A percentile compares a stretch with the other conserved stretches of the same genome.
Evolutionary conservation across 352 stramenopile genomes (phyloP).

Genomic region (Phytopythium mirpurense): DNA sequence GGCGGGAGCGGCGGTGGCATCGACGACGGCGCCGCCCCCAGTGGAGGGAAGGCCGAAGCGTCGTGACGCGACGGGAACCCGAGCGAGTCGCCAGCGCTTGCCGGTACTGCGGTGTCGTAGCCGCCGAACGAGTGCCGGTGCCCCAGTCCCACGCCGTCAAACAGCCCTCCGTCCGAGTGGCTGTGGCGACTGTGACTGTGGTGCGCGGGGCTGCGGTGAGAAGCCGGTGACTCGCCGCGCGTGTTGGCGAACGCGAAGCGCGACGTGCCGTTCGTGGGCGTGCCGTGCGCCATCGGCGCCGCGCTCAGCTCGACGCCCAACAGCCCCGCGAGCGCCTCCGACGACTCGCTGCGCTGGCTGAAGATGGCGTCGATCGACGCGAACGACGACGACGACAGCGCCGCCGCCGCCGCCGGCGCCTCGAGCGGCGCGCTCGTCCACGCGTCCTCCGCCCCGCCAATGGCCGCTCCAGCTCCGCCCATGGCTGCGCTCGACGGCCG

Average conservation of each 20-base stretch:
- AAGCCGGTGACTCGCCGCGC: constrained; percentile 9
- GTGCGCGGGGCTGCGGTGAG: neutral
- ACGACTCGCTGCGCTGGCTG: constrained; percentile 66
- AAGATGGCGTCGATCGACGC: constrained; percentile 83
- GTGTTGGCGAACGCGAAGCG: constrained; percentile 82
- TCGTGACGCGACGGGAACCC: constrained; percentile 25
- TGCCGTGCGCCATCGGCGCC: constrained; percentile 35
- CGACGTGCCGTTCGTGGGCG: constrained; percentile 40
- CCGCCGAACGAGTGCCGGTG: constrained; percentile 19
- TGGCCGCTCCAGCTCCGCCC: constrained; percentile 11
- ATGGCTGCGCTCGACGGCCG: constrained; percentile 9
- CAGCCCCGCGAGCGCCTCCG: constrained; percentile 59
- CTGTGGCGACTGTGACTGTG: neutral
- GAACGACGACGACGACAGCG: constrained; percentile 47
- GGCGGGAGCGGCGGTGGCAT: constrained; percentile 19
- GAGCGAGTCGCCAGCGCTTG: constrained; percentile 6
- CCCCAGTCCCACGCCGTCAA: neutral
- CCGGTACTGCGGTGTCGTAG: constrained; percentile 8
- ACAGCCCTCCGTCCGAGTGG: neutral
- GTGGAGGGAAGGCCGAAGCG: constrained; percentile 32
- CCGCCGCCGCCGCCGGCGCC: constrained; percentile 10
- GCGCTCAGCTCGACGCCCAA: constrained; percentile 52
- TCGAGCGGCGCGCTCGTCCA: constrained; percentile 22
- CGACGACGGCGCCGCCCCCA: constrained; percentile 25
- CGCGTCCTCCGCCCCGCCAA: too few relatives aligned